phyloP scores from a whole-genome alignment of 768 basidiomycete genomes.

The Trametes punicea region DNA sequence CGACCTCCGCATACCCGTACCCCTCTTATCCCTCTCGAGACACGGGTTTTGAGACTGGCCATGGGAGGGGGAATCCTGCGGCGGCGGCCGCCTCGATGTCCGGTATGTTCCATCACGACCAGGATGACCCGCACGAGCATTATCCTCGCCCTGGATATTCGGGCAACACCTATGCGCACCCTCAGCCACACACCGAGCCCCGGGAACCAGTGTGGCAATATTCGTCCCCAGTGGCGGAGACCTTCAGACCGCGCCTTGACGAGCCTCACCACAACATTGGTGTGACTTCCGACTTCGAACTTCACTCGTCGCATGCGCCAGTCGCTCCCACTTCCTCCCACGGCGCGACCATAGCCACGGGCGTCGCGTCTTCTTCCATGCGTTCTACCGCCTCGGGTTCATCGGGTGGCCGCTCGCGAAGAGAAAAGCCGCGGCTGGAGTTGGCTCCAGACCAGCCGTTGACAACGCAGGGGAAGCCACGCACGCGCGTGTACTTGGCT shows the following conservation, averaged over 20 bases:
- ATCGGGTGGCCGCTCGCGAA: conserved; percentile 22
- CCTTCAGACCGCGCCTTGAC: conserved; percentile 12
- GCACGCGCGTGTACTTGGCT: conserved; percentile 74
- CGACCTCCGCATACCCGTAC: conserved; percentile 4
- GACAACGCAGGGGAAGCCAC: conserved; percentile 76
- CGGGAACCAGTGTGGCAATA: conserved; percentile 15
- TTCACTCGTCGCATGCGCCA: neutral
- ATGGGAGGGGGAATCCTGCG: conserved; percentile 11
- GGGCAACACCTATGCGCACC: conserved; percentile 7
- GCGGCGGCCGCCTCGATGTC: conserved; percentile 14
- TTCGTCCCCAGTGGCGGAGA: neutral
- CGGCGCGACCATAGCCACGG: neutral
- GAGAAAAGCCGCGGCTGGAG: conserved; percentile 51
- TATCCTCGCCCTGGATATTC: conserved; percentile 5
- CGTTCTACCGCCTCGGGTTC: conserved; percentile 4
- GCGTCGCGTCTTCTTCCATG: neutral
- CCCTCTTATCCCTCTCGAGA: conserved; percentile 6
- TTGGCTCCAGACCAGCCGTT: conserved; percentile 75
- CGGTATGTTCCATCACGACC: conserved; percentile 19
- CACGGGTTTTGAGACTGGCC: conserved; percentile 9
- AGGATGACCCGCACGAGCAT: conserved; percentile 16
- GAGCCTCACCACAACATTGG: conserved; percentile 4
- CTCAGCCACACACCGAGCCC: neutral
- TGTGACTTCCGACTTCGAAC: conserved; percentile 3
- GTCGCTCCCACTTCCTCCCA: conserved; percentile 6